phyloP scores from a whole-genome alignment of 2,329 filamentous ascomycete species.

The Penicillium sp. region DNA sequence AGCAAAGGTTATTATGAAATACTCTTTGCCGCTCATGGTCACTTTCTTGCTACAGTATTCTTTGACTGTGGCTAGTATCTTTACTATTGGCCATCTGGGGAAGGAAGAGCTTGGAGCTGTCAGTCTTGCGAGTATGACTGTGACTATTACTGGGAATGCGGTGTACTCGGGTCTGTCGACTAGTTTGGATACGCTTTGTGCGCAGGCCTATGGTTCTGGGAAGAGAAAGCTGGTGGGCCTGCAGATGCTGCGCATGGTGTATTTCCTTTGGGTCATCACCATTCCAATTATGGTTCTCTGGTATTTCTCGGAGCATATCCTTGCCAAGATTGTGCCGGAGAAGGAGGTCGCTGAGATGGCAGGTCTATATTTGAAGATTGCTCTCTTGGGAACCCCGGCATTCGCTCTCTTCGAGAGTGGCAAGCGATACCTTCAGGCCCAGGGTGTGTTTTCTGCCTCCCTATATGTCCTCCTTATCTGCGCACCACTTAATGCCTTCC shows the following conservation, averaged over 20 bases:
- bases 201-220: conserved; percentile 90
- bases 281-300: conserved; percentile 71
- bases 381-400: conserved; percentile 69
- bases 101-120: conserved; percentile 67
- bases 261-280: conserved; percentile 69
- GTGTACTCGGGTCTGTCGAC: conserved; percentile 84
- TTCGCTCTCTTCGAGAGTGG: conserved; percentile 73
- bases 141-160: conserved; percentile 73
- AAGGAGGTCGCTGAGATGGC: conserved; percentile 67
- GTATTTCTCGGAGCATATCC: conserved; percentile 64
- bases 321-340: conserved; percentile 68
- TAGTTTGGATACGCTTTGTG: conserved; percentile 85
- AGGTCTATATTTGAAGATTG: conserved; percentile 69
- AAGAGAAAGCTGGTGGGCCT: conserved; percentile 84
- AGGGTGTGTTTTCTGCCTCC: conserved; percentile 78
- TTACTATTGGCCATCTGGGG: conserved; percentile 73
- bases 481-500: conserved; percentile 73
- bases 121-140: conserved; percentile 72
- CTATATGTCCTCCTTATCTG: conserved; percentile 81
- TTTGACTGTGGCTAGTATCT: conserved; percentile 76
- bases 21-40: conserved; percentile 67
- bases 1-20: conserved; percentile 72
- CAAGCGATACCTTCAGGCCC: conserved; percentile 86
- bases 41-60: conserved; percentile 82
- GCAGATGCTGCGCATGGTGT: conserved; percentile 78